A percentile compares a stretch with the other conserved stretches of the same genome.
These are phyloP conservation scores for Mortierella sp. DNA, from an alignment of 371 early-diverging fungal genomes.

Conservation along the genomic window DNA sequence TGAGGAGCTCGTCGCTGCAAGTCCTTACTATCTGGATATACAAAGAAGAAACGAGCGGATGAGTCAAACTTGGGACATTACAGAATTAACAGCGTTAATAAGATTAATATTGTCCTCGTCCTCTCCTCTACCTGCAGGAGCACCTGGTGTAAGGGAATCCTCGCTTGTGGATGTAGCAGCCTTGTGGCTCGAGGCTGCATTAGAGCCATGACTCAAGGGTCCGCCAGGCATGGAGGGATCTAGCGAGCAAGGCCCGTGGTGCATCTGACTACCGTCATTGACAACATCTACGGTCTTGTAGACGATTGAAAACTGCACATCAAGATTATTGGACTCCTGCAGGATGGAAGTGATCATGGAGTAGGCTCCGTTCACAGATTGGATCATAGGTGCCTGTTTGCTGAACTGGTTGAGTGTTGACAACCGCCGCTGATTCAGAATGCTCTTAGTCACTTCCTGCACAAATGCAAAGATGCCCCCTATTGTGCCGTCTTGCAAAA, in stretches of 20 bases:
- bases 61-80: constrained; percentile 11
- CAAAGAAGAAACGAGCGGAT: constrained; percentile 29
- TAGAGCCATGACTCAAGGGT: too few species aligned
- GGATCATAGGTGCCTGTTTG: constrained; percentile 42
- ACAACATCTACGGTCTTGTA: constrained; percentile 32
- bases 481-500: constrained; percentile 26
- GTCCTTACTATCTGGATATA: constrained; percentile 25
- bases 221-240: background rate
- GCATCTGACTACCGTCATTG: background rate
- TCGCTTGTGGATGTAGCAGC: background rate
- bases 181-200: background rate
- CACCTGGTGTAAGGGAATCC: constrained; percentile 14
- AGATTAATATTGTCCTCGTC: constrained; percentile 2
- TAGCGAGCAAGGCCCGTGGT: constrained; percentile 18
- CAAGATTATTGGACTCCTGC: constrained; percentile 52
- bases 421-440: constrained; percentile 42
- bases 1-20: constrained; percentile 34
- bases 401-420: constrained; percentile 43
- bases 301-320: constrained; percentile 48
- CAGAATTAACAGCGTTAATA: background rate
- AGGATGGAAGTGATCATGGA: constrained; percentile 42
- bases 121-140: constrained; percentile 18
- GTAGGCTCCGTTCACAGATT: constrained; percentile 31
- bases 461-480: constrained; percentile 37
- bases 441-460: constrained; percentile 36